Evolutionary conservation across 768 basidiomycete species (phyloP), one percentile per base, ranked within the genome.

Genomic region (Lactarius sp.): DNA sequence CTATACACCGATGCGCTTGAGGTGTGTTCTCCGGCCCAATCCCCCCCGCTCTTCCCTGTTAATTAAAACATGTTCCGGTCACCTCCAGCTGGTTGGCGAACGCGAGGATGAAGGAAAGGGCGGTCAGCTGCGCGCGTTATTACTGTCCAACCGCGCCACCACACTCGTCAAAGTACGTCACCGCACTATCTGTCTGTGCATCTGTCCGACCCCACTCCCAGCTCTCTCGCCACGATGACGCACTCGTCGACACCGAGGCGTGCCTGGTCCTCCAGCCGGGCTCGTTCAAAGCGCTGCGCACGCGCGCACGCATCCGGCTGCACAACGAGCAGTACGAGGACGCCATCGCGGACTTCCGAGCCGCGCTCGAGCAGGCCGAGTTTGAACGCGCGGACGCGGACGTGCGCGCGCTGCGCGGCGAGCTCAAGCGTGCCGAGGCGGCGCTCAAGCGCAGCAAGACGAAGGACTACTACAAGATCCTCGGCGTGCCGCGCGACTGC

Each of bases 401-500:
- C 68, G 80, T 84, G 36, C 78, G 84, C 10, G 78, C 81, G 22
- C 78, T 93, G 55, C 81, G 77, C 61, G 68, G 71, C 0, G 92
- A 95, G 70, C 77, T 93, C 47, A 86, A 83, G 74, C 90, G 92
- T 73, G 92, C 92, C 0, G 91, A 95, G 74, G 83, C 83, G 4
- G 86, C 82, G 57, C 76, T 94, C 66, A 94, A 93, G 80, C 77
- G 88, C 67, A 92, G 90, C 76, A 94, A 94, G 78, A 86, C 88
- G 59, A 94, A 93, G 75, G 92, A 94, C 70, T 92, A 92, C 71
- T 91, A 90, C 73, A 90, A 90, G 76, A 91, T 91, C 68, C 78
- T 92, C 16, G 80, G 78, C 20, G 73, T 91, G 4, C 27, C 78
- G 22, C 76, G 83, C 62, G 86, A 87, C 31, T 87, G 85, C 69